Evolutionary conservation across 768 basidiomycete species (phyloP).

Genomic region (Dioszegia aurantiaca): DNA sequence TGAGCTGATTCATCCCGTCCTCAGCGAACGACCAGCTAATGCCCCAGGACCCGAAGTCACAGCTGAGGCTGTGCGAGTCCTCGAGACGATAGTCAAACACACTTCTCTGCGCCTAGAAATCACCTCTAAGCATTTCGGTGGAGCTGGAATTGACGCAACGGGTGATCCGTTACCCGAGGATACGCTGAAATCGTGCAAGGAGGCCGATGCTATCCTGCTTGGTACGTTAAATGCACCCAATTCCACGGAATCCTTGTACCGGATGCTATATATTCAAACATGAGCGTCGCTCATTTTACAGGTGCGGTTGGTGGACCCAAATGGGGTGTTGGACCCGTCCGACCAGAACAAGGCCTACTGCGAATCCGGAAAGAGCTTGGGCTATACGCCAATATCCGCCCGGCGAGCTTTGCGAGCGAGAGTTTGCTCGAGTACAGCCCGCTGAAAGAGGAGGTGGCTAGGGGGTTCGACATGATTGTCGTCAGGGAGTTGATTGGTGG

Average conservation of each 20-base stretch:
- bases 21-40: slow-evolving; percentile 7
- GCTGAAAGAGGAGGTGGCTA: slow-evolving; percentile 76
- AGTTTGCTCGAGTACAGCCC: slow-evolving; percentile 82
- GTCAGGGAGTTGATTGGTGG: slow-evolving; percentile 95
- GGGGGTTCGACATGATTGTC: slow-evolving; percentile 80
- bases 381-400: slow-evolving; percentile 96
- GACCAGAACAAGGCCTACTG: slow-evolving; percentile 90
- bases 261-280: no score
- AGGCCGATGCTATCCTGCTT: slow-evolving; percentile 93
- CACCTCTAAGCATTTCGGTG: slow-evolving; percentile 78
- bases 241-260: no score
- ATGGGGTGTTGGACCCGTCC: slow-evolving; percentile 88
- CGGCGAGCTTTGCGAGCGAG: slow-evolving; percentile 90
- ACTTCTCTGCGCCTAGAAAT: slow-evolving; percentile 71
- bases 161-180: slow-evolving; percentile 81
- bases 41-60: slow-evolving; percentile 81
- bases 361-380: slow-evolving; percentile 85
- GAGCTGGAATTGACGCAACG: slow-evolving; percentile 81
- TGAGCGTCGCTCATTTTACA: no score
- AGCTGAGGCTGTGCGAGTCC: slow-evolving; percentile 75
- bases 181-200: slow-evolving; percentile 82
- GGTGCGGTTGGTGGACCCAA: slow-evolving; percentile 98
- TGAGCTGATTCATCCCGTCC: slow-evolving; percentile 49
- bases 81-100: slow-evolving; percentile 66
- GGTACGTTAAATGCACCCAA: slow-evolving; percentile 61